Base-by-base conservation (phyloP, 257 asterid genomes). In the Jaltomata sinuosa region DNA sequence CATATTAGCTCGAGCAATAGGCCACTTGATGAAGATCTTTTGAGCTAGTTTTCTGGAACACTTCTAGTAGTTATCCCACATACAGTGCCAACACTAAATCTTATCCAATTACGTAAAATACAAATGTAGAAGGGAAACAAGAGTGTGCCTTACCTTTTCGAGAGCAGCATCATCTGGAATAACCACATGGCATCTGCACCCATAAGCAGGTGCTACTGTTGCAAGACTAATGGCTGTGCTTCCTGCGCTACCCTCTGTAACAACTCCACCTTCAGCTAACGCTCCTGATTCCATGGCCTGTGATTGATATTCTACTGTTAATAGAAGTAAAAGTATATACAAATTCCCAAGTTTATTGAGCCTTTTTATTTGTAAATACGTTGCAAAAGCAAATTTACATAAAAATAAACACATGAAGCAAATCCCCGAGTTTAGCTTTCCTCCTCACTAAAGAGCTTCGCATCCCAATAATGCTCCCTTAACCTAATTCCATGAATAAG, bases 161-260 rank as follows among this genome's bases (percentile, higher is more conserved):
- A 96, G 89, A 55, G 99, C 99, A 87, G 93, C 99, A 86, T 94
- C 99, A 84, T 96, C 99, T 2, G 99, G 99, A 68, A 96, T 93
- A 86, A 94, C 98, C 16, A 94, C 99, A 88, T 93, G 99, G 89
- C 99, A 96, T 89, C 89, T 92, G 86, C 99, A 96, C 85, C 98
- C 98, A 88, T 89, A 93, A 42, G 97, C 99, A 47, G 99, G 98
- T 81, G 98, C 98, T 68, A 94, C 97, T 27, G 97, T 96, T 79
- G 99, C 98, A 74, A 96, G 97, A 84, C 99, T 94, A 88, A 96
- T 94, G 84, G 98, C 99, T 0, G 98, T 93, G 92, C 99, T 96
- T 87, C 99, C 99, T 49, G 99, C 98, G 88, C 98, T 96, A 72
- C 99, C 99, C 91, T 96, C 98, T 12, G 98, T 94, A 79, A 96